Base-by-base conservation (phyloP, 805 yeast genomes). In the Ogataea naganishii region DNA sequence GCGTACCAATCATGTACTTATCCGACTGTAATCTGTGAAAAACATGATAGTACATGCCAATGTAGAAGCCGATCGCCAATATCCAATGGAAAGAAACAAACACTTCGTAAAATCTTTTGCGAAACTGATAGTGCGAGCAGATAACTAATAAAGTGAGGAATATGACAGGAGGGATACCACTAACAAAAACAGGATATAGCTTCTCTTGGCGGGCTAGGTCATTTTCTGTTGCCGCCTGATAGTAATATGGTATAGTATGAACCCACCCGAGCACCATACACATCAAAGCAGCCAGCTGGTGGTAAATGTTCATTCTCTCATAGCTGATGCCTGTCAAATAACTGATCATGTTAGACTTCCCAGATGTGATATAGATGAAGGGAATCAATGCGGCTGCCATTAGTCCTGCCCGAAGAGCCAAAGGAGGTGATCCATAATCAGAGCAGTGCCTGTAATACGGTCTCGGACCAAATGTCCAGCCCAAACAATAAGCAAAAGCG, bases 351-450 rank as follows among this genome's bases (percentile, higher is more conserved):
- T 72, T 73, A 5, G 69, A 45, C 44, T 73, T 72, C 2, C 79
- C 78, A 0, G 74, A 62, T 33, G 72, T 43, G 3, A 69, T 52
- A 31, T 62, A 60, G 22, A 71, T 47, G 41, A 69, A 66, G 1
- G 79, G 78, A 6, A 67, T 56, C 26, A 71, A 48, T 0, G 73
- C 72, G 19, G 61, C 51, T 1, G 71, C 62, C 63, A 66, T 62
- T 18, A 69, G 36, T 3, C 77, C 78, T 1, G 76, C 55, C 27
- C 79, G 47, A 2, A 68, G 64, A 0, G 73, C 74, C 20, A 73
- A 35, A 7, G 78, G 79, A n/a, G 78, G 74, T 3, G 74, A 58
- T 2, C 79, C 80, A 46, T 71, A 72, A 0, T 72, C 73, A 4
- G 50, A 20, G 44, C 80, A 73, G 0, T 51, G 69, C 33, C 77